A percentile compares a stretch with the other conserved stretches of the same genome.
Conservation (phyloP, 2,329 filamentous ascomycete species). For the Cytospora piceae region DNA sequence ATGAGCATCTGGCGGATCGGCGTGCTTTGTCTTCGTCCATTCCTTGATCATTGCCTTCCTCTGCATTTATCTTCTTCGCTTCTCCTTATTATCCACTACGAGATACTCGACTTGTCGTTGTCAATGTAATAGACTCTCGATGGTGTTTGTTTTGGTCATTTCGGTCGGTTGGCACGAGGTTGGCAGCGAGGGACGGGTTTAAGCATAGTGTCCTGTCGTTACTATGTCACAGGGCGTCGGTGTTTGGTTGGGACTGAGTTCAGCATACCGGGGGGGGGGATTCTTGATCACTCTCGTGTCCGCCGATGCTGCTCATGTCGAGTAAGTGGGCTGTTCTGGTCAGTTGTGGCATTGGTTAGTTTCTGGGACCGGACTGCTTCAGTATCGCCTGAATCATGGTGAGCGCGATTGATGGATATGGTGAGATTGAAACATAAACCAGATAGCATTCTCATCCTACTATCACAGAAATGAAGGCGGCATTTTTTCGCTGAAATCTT, state of each 20-base stretch:
- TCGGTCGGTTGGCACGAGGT: conserved; percentile 20
- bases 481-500: conserved; percentile 11
- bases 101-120: conserved; percentile 1
- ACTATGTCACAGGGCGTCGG: conserved; percentile 23
- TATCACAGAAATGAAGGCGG: conserved; percentile 14
- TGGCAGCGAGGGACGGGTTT: conserved; percentile 6
- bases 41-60: not conserved
- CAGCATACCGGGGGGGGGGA: conserved; percentile 19
- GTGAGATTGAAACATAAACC: conserved; percentile 18
- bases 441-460: conserved; percentile 21
- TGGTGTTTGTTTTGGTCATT: conserved; percentile 10
- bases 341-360: conserved; percentile 16
- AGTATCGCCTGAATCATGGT: conserved; percentile 6
- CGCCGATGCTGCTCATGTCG: not conserved
- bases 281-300: conserved; percentile 10
- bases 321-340: conserved; percentile 8
- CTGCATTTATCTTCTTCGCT: conserved; percentile 9
- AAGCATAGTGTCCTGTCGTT: conserved; percentile 25
- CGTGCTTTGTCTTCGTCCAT: not conserved
- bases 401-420: conserved; percentile 7
- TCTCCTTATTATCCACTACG: not conserved
- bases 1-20: not conserved
- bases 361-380: conserved; percentile 3
- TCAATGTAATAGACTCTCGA: conserved; percentile 18
- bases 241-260: conserved; percentile 19